Evolutionary conservation across 106 monocot genomes (phyloP).

Genomic region (Xerophyta viscosa): DNA sequence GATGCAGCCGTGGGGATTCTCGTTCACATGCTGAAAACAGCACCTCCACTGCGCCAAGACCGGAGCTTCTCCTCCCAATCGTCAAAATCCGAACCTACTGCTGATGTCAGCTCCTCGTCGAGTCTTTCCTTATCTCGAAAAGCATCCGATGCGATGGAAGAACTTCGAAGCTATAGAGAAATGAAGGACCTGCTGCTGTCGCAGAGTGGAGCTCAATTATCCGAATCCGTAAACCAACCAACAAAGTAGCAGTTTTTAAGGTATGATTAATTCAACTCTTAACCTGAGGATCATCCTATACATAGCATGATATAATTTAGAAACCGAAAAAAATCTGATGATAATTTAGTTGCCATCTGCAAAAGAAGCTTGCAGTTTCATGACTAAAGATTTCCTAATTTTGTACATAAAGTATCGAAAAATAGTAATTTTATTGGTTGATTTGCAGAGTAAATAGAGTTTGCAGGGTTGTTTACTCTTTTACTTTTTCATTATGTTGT

Average conservation of each 20-base stretch:
- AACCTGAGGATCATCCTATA: too few species aligned
- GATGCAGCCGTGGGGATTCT: slow-evolving; percentile 85
- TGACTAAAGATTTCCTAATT: too few species aligned
- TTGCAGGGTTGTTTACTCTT: too few species aligned
- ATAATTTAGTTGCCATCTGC: too few species aligned
- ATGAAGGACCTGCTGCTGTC: slow-evolving; percentile 74
- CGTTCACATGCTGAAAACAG: slow-evolving; percentile 68
- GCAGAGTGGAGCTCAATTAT: slow-evolving; percentile 26
- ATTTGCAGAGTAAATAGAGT: too few species aligned
- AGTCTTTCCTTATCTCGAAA: slow-evolving; percentile 52
- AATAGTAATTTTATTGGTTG: too few species aligned
- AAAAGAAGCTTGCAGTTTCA: too few species aligned
- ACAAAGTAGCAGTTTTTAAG: slow-evolving; percentile 6
- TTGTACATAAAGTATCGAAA: too few species aligned
- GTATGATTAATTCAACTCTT: neutral
- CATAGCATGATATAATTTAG: too few species aligned
- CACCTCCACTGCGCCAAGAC: slow-evolving; percentile 60
- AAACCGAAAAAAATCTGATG: too few species aligned
- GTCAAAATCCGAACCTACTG: slow-evolving; percentile 28
- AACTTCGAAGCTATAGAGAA: slow-evolving; percentile 59
- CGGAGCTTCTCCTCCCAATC: slow-evolving; percentile 36
- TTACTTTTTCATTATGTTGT: too few species aligned
- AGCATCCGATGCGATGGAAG: slow-evolving; percentile 75
- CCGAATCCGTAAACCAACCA: slow-evolving; percentile 14
- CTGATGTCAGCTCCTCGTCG: slow-evolving; percentile 28